A percentile compares a stretch with the other conserved stretches of the same genome.
phyloP scores from a whole-genome alignment of 2,329 filamentous ascomycete species.

The Cordyceps militaris region DNA sequence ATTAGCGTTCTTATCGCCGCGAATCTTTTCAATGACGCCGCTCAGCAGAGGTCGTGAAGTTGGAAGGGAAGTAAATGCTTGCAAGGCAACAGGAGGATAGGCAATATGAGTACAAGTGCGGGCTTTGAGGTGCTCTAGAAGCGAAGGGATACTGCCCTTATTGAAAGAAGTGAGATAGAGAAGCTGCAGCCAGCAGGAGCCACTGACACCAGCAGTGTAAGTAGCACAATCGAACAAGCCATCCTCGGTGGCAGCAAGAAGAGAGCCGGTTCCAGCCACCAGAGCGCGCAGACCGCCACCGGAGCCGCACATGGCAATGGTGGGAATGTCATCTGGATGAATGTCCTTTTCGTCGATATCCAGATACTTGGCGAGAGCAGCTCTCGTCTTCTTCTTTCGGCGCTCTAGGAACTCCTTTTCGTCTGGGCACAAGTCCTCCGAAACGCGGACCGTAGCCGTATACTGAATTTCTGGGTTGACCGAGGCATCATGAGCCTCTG shows the following conservation, averaged over 20 bases:
- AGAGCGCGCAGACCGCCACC: slow-evolving; percentile 86
- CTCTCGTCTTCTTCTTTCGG: slow-evolving; percentile 60
- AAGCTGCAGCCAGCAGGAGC: slow-evolving; percentile 90
- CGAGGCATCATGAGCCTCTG: slow-evolving; percentile 75
- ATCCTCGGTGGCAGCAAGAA: slow-evolving; percentile 74
- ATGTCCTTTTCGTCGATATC: slow-evolving; percentile 70
- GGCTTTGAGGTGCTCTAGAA: slow-evolving; percentile 81
- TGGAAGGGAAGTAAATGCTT: slow-evolving; percentile 75
- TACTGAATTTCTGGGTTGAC: slow-evolving; percentile 82
- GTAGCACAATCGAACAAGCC: slow-evolving; percentile 91
- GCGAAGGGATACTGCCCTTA: slow-evolving; percentile 55
- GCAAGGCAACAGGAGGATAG: slow-evolving; percentile 78
- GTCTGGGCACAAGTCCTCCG: slow-evolving; percentile 71
- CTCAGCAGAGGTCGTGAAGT: slow-evolving; percentile 88
- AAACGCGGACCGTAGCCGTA: slow-evolving; percentile 75
- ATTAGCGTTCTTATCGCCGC: slow-evolving; percentile 60
- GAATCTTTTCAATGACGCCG: slow-evolving; percentile 85
- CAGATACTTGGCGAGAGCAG: slow-evolving; percentile 76
- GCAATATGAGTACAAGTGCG: slow-evolving; percentile 84
- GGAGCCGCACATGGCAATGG: slow-evolving; percentile 90
- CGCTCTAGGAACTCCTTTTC: slow-evolving; percentile 68
- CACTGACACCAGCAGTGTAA: slow-evolving; percentile 92
- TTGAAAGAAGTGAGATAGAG: slow-evolving; percentile 72
- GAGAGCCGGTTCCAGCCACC: slow-evolving; percentile 82
- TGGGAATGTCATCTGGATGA: slow-evolving; percentile 87